A percentile compares a stretch with the other conserved stretches of the same genome.
Conservation (phyloP, 1,139 yeast species). For the Citeromyces hawaiiensis region DNA sequence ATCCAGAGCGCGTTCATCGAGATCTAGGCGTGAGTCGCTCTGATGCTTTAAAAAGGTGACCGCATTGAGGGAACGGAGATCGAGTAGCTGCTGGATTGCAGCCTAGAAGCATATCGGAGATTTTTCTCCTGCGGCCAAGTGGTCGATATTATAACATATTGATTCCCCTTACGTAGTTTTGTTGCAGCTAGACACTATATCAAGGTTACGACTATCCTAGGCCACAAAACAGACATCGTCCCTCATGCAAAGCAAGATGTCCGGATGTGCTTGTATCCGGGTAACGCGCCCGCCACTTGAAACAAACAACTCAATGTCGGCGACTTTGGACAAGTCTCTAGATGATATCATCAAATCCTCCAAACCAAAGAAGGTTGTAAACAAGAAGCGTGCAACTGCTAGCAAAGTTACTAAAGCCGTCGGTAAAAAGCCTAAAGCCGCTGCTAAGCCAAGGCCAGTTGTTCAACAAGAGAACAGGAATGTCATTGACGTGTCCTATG, state of each 20-base stretch:
- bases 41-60: too few relatives aligned
- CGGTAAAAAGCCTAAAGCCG: slow-evolving; percentile 18
- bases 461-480: slow-evolving; percentile 14
- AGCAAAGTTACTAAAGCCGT: slow-evolving; percentile 9
- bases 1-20: too few relatives aligned
- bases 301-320: slow-evolving; percentile 28
- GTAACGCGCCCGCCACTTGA: too few relatives aligned
- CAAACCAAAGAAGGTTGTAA: slow-evolving; percentile 18
- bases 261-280: neutral
- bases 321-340: slow-evolving; percentile 81
- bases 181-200: neutral
- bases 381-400: slow-evolving; percentile 10
- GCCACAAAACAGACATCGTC: neutral
- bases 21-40: too few relatives aligned
- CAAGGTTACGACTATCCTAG: neutral
- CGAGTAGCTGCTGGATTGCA: too few relatives aligned
- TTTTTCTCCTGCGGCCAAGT: too few relatives aligned
- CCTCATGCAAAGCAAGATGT: neutral
- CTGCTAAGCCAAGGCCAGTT: slow-evolving; percentile 17
- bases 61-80: too few relatives aligned
- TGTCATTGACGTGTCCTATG: slow-evolving; percentile 38
- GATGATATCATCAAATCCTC: slow-evolving; percentile 80
- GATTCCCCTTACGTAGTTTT: too few relatives aligned
- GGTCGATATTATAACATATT: too few relatives aligned
- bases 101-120: too few relatives aligned